These are phyloP conservation scores for Candida mesenterica DNA, from an alignment of 1,139 yeast genomes.

Conservation along the genomic window DNA sequence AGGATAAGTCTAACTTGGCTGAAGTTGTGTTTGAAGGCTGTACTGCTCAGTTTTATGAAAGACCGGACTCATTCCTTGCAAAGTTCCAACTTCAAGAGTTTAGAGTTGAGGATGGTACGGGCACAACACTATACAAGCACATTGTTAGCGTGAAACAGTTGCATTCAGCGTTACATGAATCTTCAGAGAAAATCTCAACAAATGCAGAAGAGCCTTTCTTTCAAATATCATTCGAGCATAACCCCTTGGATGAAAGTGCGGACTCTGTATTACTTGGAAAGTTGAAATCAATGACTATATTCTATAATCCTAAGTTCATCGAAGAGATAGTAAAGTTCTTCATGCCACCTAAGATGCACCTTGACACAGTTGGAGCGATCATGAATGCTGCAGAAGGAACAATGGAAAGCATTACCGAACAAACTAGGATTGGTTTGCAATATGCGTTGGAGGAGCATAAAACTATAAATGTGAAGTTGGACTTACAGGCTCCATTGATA, in stretches of 20 bases:
- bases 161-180: constrained; percentile 30
- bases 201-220: constrained; percentile 61
- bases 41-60: constrained; percentile 65
- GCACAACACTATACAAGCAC: constrained; percentile 70
- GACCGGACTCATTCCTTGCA: constrained; percentile 76
- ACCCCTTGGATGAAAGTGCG: constrained; percentile 81
- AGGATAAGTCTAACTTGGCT: constrained; percentile 51
- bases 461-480: constrained; percentile 79
- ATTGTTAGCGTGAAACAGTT: constrained; percentile 81
- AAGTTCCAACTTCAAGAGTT: constrained; percentile 77
- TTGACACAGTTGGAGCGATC: constrained; percentile 87
- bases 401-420: constrained; percentile 84
- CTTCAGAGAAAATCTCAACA: constrained; percentile 4
- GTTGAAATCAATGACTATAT: constrained; percentile 83
- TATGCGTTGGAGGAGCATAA: constrained; percentile 94
- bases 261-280: constrained; percentile 75
- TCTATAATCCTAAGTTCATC: constrained; percentile 78
- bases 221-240: constrained; percentile 75
- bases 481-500: constrained; percentile 89
- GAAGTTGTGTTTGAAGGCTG: constrained; percentile 84
- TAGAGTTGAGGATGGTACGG: constrained; percentile 84
- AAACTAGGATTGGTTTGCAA: constrained; percentile 89
- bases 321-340: constrained; percentile 76
- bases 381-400: constrained; percentile 96
- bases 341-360: constrained; percentile 80